Conservation (phyloP, 805 yeast genomes). For the Candida khao-thaluensis region DNA sequence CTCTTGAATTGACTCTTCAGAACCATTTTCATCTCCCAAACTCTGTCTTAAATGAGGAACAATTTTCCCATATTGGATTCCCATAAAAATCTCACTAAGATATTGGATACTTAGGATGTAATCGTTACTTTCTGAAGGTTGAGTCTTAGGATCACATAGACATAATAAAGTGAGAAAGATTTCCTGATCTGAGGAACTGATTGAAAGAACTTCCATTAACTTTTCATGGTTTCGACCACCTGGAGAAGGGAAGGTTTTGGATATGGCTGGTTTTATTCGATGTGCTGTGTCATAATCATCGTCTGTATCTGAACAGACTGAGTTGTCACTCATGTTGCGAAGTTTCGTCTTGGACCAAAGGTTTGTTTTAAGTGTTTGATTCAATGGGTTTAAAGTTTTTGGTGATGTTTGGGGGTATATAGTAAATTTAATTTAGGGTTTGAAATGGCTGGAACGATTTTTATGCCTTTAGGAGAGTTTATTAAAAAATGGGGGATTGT, state of each 20-base stretch:
- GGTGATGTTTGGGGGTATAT: too few species aligned
- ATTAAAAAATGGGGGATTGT: too few species aligned
- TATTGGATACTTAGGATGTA: constrained; percentile 7
- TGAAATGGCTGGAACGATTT: too few species aligned
- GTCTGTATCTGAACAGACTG: constrained; percentile 8
- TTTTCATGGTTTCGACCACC: constrained; percentile 16
- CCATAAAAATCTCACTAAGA: constrained; percentile 6
- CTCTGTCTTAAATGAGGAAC: neutral
- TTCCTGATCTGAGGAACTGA: constrained; percentile 17
- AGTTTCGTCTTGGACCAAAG: too few species aligned
- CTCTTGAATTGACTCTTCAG: neutral
- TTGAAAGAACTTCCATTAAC: constrained; percentile 15
- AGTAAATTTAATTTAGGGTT: too few species aligned
- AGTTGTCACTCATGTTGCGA: constrained; percentile 1
- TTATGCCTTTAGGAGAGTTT: too few species aligned
- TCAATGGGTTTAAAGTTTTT: too few species aligned
- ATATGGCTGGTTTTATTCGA: constrained; percentile 1
- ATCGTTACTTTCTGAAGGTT: constrained; percentile 39
- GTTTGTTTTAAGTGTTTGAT: too few species aligned
- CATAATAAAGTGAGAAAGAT: constrained; percentile 22
- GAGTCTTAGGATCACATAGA: constrained; percentile 63
- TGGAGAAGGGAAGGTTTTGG: constrained; percentile 10
- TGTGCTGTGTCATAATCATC: constrained; percentile 4
- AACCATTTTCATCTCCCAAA: neutral
- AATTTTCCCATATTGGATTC: constrained; percentile 6